Evolutionary conservation across 441 rosid species (phyloP), one percentile per base, ranked within the genome.

Genomic region (Raphanus hybrid): DNA sequence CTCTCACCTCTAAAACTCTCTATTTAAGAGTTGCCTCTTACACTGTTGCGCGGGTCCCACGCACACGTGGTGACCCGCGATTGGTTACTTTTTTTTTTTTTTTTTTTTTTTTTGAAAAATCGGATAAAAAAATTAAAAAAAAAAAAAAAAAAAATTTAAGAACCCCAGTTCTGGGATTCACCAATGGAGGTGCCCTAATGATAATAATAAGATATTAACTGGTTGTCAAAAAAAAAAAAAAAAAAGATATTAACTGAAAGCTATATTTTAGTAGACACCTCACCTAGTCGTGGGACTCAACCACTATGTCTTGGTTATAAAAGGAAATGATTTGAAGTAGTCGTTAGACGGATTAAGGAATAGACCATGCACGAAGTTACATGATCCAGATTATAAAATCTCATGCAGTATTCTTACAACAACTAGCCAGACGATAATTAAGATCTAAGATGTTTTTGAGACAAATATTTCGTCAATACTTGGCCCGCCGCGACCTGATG

Each of bases 361-460:
- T 37, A 37, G 3, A 34, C 6, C n/a, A 64, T 50, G 65, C 65
- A 26, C 59, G 29, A 73, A 63, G 20, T 73, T 62, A 50, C 39
- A 34, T 73, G 10, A 12, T 7, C 7, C 52, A 18, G n/a, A 41
- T 15, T 1, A 20, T 5, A 35, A 63, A 52, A 34, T 3, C n/a
- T 4, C 8, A 10, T 45, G 69, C 18, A n/a, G 15, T 14, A 41
- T 41, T 41, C 48, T 65, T 55, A 14, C 58, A 15, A 29, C 11
- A 67, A 58, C 67, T 58, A 29, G 66, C 12, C 14, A 11, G 59
- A 67, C 15, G 45, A 18, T 5, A 14, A 27, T 27, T 27, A 27
- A 45, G 15, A 37, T 64, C 4, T 37, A 15, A 4, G 29, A 16
- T 37, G 68, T 37, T 9, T 37, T 15, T 20, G 23, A 20, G 63